Base-by-base conservation (phyloP, 805 yeast species). In the Pichia californica region DNA sequence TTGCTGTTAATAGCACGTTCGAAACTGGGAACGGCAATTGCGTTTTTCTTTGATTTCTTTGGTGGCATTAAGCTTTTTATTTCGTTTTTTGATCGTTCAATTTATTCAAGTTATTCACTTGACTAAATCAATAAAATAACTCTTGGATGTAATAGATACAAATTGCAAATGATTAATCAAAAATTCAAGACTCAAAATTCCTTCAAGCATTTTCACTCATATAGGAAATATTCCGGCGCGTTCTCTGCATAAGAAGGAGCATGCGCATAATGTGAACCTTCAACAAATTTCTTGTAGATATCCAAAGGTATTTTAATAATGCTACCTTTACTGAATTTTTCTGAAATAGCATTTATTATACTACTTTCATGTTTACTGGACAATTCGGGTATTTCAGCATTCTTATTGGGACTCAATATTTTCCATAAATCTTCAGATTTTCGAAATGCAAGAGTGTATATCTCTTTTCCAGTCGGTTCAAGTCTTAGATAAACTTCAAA, bases 31-130 rank as follows among this genome's bases (percentile, higher is more conserved):
- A 29, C 30, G 1, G 29, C n/a, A 6, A 25, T 18, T 19, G 16
- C 15, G 15, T 9, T 29, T n/a, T 36, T 35, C 15, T 34, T 41
- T 7, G 49, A 32, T 36, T 53, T 52, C 41, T 52, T 52, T 18
- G 60, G 58, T 20, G 60, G 56, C 59, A 55, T 55, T 27, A 2
- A 11, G 7, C 30, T 11, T n/a, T 7, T 16, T 35, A 13, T 8
- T 25, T 10, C 38, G 31, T 14, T 28, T 28, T 11, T 28, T 28
- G 31, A 14, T 28, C 14, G 31, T 14, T 14, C 14, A 28, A n/a
- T n/a, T n/a, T n/a, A n/a, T n/a, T n/a, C n/a, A n/a, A n/a, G n/a
- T n/a, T n/a, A n/a, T n/a, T n/a, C n/a, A n/a, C n/a, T n/a, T n/a
- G n/a, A n/a, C n/a, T n/a, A n/a, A n/a, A n/a, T n/a, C n/a, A n/a